Base-by-base conservation (phyloP, 352 stramenopile genomes). In the Pythium guiyangense region DNA sequence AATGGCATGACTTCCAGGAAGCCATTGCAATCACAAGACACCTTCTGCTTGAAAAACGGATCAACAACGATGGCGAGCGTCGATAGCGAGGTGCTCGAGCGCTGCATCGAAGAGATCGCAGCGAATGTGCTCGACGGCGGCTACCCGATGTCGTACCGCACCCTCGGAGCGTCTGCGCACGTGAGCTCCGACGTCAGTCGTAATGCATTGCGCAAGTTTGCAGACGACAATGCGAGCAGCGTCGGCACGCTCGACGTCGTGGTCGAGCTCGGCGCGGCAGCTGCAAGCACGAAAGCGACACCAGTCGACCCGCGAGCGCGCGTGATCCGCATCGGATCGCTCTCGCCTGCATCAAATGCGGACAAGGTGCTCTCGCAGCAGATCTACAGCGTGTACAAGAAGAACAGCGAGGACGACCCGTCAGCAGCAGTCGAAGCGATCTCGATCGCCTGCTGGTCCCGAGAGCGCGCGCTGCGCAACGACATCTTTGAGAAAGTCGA, bases 391-490 rank as follows among this genome's bases (percentile, higher is more conserved):
- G 67, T 90, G 22, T 88, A 73, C 56, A 65, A 65, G 50, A 68
- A 68, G 52, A 48, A 45, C 29, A 58, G 54, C 26, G 42, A 27
- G 0, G 10, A 37, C 31, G 31, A 37, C 31, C 31, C 31, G 8
- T 10, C 31, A 37, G 31, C 18, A 29, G 34, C 31, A 6, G 48
- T 65, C 48, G 61, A 65, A 14, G 55, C 64, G 1, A 52, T 90
- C 17, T 54, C 73, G 26, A 71, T 70, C 2, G 59, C 63, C 40
- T 76, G 78, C 22, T 90, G 77, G 77, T 66, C 65, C 2, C 80
- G 87, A 25, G 80, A 90, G 60, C 80, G 76, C 29, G 67, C 79
- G 48, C 39, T 75, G 18, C 75, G 80, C 59, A 87, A 88, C 55
- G 70, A 82, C 20, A 67, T 77, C 26, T 78, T 90, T n/a, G 51